Evolutionary conservation across 331 rosid species (phyloP).

Genomic region (Telfairia occidentalis): DNA sequence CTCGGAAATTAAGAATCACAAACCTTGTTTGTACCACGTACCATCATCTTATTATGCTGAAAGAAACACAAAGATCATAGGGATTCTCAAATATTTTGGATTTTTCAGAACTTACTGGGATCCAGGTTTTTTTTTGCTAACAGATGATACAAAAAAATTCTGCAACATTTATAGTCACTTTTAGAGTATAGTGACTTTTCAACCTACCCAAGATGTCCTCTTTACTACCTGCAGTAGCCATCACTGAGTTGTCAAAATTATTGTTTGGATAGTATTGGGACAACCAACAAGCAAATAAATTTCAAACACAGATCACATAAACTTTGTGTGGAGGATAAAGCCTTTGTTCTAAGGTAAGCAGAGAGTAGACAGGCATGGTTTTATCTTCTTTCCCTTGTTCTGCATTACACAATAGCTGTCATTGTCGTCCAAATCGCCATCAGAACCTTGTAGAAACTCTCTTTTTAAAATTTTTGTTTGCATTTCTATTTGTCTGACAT

Average conservation of each 20-base stretch:
- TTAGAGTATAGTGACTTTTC: slow-evolving; percentile 33
- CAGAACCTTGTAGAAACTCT: slow-evolving; percentile 12
- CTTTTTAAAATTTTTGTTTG: not conserved
- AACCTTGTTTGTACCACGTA: not conserved
- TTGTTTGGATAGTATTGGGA: slow-evolving; percentile 15
- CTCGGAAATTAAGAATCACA: not conserved
- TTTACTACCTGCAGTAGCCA: slow-evolving; percentile 14
- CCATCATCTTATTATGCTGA: not conserved
- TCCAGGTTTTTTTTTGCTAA: not conserved
- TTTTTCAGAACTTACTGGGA: slow-evolving; percentile 3
- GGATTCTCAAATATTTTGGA: slow-evolving; percentile 10
- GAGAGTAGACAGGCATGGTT: not conserved
- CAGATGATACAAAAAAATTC: not conserved
- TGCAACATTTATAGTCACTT: slow-evolving; percentile 25
- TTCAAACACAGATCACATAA: slow-evolving; percentile 15
- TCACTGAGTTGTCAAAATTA: slow-evolving; percentile 18
- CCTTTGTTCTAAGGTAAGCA: slow-evolving; percentile 9
- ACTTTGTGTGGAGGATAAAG: slow-evolving; percentile 23
- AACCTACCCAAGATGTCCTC: slow-evolving; percentile 16
- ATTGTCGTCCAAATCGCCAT: not conserved
- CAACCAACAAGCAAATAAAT: not conserved
- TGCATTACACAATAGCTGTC: not conserved
- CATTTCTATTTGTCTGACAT: slow-evolving; percentile 7
- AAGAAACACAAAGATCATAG: not conserved
- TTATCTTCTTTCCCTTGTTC: not conserved